Evolutionary conservation across 345 rosid species (phyloP).

Genomic region (Pugionium cornutum): DNA sequence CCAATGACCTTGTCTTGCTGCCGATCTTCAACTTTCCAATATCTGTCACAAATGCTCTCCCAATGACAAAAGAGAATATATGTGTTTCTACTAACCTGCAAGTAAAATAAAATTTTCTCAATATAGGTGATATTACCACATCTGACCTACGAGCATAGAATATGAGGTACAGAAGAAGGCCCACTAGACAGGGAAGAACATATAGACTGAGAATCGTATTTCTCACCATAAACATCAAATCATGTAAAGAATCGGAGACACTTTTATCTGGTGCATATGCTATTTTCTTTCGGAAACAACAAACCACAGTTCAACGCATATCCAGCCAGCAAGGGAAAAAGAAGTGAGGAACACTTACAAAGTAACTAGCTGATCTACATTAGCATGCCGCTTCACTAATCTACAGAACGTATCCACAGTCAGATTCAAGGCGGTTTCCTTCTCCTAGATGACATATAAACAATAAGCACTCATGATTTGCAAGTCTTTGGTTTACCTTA

Average conservation of each 20-base stretch:
- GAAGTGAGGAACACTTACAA: constrained; percentile 54
- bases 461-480: constrained; percentile 30
- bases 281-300: constrained; percentile 1
- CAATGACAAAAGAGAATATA: constrained; percentile 95
- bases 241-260: constrained; percentile 19
- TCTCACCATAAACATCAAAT: neutral
- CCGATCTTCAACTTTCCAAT: constrained; percentile 93
- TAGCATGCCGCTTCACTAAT: constrained; percentile 93
- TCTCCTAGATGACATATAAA: constrained; percentile 73
- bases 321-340: constrained; percentile 18
- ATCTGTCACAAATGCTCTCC: constrained; percentile 99
- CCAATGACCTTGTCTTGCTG: constrained; percentile 88
- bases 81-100: constrained; percentile 99
- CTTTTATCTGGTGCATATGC: constrained; percentile 11
- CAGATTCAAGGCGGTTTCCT: constrained; percentile 92
- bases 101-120: constrained; percentile 39
- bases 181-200: constrained; percentile 26
- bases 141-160: constrained; percentile 25
- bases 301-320: constrained; percentile 20
- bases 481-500: constrained; percentile 11
- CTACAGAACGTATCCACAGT: constrained; percentile 95
- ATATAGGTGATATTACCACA: constrained; percentile 34
- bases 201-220: constrained; percentile 18
- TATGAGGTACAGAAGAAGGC: constrained; percentile 16
- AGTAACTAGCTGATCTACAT: constrained; percentile 92